Conservation (phyloP, 2,329 filamentous ascomycete genomes). For the Atkinsonella hypoxylon region DNA sequence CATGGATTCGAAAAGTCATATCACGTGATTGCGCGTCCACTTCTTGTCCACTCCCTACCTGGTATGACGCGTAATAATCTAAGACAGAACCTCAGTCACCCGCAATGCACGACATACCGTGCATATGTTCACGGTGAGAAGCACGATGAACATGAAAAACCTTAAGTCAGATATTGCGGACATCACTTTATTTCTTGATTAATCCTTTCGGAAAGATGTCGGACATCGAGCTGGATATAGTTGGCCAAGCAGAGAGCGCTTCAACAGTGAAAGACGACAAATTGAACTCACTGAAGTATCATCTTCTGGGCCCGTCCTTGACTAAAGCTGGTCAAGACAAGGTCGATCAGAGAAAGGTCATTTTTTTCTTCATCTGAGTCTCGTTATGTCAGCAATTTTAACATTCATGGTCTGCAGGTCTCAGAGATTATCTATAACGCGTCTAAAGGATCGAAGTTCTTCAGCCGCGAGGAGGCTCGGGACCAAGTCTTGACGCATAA, state of each 20-base stretch:
- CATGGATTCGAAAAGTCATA: no score
- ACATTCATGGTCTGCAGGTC: conserved; percentile 39
- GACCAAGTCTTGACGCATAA: conserved; percentile 77
- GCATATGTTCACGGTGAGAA: not conserved
- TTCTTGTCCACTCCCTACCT: not conserved
- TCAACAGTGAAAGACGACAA: conserved; percentile 20
- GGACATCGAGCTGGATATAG: not conserved
- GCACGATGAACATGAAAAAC: not conserved
- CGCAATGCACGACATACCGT: not conserved
- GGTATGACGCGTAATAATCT: not conserved
- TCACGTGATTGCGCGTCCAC: conserved; percentile 7
- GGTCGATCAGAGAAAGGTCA: conserved; percentile 83
- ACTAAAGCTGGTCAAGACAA: conserved; percentile 88
- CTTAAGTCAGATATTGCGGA: not conserved
- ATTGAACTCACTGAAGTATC: conserved; percentile 65
- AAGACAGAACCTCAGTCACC: not conserved
- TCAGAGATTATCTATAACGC: conserved; percentile 96
- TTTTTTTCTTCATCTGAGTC: conserved; percentile 7
- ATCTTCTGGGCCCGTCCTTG: conserved; percentile 76
- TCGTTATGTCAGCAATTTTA: not conserved
- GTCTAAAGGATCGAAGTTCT: conserved; percentile 92
- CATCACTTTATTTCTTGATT: not conserved
- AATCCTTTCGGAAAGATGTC: not conserved
- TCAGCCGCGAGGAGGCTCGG: conserved; percentile 75
- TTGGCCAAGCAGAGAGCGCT: conserved; percentile 1